Evolutionary conservation across 176 grass and related monocot species (phyloP).

Genomic region (Oryza punctata): DNA sequence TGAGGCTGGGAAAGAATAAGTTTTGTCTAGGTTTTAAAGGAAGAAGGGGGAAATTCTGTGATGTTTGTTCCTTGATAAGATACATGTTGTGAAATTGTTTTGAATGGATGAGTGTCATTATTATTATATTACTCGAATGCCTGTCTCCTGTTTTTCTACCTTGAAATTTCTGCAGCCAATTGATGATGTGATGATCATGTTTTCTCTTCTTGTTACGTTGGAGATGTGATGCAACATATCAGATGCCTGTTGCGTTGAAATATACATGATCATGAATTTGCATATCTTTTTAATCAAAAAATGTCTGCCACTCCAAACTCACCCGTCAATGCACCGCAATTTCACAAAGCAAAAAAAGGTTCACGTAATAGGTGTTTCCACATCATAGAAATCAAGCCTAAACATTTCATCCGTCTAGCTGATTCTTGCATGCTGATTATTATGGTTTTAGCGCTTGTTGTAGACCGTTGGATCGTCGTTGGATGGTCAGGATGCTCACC

Average conservation of each 20-base stretch:
- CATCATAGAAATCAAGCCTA: too few species aligned
- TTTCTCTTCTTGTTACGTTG: background rate
- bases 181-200: background rate
- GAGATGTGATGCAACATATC: background rate
- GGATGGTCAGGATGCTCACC: too few species aligned
- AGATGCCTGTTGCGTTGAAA: background rate
- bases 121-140: slow-evolving; percentile 11
- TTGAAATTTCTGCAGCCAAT: background rate
- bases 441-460: too few species aligned
- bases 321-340: too few species aligned
- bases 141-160: background rate
- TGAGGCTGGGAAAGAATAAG: slow-evolving; percentile 41
- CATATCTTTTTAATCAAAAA: too few species aligned
- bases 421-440: too few species aligned
- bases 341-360: too few species aligned
- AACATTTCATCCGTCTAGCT: too few species aligned
- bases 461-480: too few species aligned
- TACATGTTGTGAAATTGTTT: slow-evolving; percentile 20
- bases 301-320: too few species aligned
- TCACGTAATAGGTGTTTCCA: too few species aligned
- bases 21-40: slow-evolving; percentile 35
- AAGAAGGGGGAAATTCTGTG: slow-evolving; percentile 41
- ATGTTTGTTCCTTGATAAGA: slow-evolving; percentile 12
- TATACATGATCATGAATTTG: background rate
- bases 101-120: slow-evolving; percentile 25